These are phyloP conservation scores for Stagonosporopsis vannaccii DNA, from an alignment of 2,329 filamentous ascomycete genomes.

Conservation along the genomic window DNA sequence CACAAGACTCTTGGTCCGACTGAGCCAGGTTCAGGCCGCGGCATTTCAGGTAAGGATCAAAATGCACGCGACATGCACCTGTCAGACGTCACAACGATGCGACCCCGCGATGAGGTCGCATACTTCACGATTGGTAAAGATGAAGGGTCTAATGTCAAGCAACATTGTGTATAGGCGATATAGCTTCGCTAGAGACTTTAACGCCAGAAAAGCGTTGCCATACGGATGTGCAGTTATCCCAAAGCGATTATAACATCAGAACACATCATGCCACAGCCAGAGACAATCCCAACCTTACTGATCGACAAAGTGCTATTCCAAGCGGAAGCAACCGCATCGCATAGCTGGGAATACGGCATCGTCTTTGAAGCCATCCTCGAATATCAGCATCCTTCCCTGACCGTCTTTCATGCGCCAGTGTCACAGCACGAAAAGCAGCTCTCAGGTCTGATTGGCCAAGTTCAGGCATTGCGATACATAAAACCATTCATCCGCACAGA, in stretches of 20 bases:
- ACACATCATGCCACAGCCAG: neutral
- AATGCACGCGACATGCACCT: neutral
- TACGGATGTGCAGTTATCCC: no score
- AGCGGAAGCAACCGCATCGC: conserved; percentile 42
- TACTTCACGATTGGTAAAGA: neutral
- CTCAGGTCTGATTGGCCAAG: no score
- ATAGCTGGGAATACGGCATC: conserved; percentile 54
- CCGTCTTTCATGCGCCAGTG: no score
- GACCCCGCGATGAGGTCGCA: neutral
- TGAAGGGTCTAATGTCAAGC: neutral
- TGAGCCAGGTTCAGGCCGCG: neutral
- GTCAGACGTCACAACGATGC: conserved; percentile 1
- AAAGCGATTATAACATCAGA: no score
- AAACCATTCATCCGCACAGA: conserved; percentile 42
- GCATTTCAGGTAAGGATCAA: neutral
- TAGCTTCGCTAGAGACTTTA: no score
- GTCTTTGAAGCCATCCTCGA: conserved; percentile 53
- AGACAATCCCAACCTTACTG: conserved; percentile 62
- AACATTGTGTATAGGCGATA: neutral
- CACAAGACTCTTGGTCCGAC: conserved; percentile 9
- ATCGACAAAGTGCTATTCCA: conserved; percentile 33
- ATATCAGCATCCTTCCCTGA: conserved; percentile 49
- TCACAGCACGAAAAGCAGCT: no score
- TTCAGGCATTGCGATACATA: conserved; percentile 46
- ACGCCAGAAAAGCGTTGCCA: no score